A percentile compares a stretch with the other conserved stretches of the same genome.
phyloP scores from a whole-genome alignment of 768 basidiomycete species.

The Grammothele lineata region DNA sequence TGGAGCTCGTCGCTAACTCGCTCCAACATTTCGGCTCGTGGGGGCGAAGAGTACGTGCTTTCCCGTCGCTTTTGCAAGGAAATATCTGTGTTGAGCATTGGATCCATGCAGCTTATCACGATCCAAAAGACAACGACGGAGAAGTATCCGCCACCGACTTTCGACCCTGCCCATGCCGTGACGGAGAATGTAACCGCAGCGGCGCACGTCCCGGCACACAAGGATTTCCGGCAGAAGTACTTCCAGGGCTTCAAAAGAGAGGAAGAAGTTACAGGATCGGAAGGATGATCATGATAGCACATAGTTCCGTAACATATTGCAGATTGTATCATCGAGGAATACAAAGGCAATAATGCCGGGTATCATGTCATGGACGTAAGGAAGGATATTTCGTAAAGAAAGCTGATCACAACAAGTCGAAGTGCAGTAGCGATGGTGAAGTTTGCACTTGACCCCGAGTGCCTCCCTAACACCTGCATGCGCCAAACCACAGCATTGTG shows the following conservation, averaged over 20 bases:
- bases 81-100: not conserved
- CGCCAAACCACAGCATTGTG: too few species aligned
- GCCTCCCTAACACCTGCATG: too few species aligned
- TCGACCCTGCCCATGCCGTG: constrained; percentile 33
- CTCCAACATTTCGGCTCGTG: constrained; percentile 93
- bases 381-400: too few species aligned
- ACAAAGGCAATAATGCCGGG: too few species aligned
- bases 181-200: constrained; percentile 6
- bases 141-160: constrained; percentile 49
- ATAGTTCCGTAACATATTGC: not conserved
- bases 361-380: too few species aligned
- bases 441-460: too few species aligned
- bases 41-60: constrained; percentile 75
- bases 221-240: constrained; percentile 84
- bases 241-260: constrained; percentile 72
- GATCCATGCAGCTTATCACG: constrained; percentile 74
- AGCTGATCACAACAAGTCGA: too few species aligned
- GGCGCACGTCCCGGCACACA: constrained; percentile 73
- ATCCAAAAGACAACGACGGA: constrained; percentile 63
- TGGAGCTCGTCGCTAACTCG: constrained; percentile 86
- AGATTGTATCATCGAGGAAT: not conserved
- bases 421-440: too few species aligned
- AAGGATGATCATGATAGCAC: not conserved
- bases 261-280: not conserved
- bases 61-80: not conserved